These are phyloP conservation scores for Sabuloglossum arenarium DNA, from an alignment of 495 filamentous ascomycete genomes.

Conservation along the genomic window DNA sequence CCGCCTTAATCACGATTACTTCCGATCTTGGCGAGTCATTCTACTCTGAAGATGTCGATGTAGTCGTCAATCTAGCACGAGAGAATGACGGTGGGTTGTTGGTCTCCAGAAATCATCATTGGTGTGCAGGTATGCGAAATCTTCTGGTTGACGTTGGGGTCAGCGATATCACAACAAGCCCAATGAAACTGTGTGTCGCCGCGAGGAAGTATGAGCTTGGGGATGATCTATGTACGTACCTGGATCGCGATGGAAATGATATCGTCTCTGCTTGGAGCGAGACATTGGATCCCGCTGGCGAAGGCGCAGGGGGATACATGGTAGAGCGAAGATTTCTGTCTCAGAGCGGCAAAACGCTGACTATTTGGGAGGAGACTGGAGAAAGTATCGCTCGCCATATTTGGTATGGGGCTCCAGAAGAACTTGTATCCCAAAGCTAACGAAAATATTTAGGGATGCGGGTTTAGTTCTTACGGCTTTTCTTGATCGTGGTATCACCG, in stretches of 20 bases:
- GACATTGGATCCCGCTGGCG: slow-evolving; percentile 18
- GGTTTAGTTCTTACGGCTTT: slow-evolving; percentile 34
- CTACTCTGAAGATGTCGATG: slow-evolving; percentile 36
- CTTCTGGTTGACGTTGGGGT: slow-evolving; percentile 16
- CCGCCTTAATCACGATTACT: slow-evolving; percentile 54
- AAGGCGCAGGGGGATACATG: slow-evolving; percentile 22
- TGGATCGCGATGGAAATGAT: slow-evolving; percentile 15
- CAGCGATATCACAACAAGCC: neutral
- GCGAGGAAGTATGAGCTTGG: slow-evolving; percentile 6
- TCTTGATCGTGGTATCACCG: slow-evolving; percentile 14
- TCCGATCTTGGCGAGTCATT: slow-evolving; percentile 83
- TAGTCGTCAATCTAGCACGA: slow-evolving; percentile 16
- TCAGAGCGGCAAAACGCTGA: slow-evolving; percentile 11
- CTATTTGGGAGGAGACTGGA: slow-evolving; percentile 74
- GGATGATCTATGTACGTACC: slow-evolving; percentile 5
- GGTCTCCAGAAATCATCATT: slow-evolving; percentile 22
- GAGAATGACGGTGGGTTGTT: slow-evolving; percentile 22
- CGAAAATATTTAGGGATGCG: slow-evolving; percentile 34
- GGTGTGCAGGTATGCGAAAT: slow-evolving; percentile 33
- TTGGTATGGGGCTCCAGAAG: slow-evolving; percentile 36
- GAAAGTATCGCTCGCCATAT: slow-evolving; percentile 91
- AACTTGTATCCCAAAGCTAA: slow-evolving; percentile 4
- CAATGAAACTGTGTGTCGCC: neutral
- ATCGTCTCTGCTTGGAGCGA: slow-evolving; percentile 37
- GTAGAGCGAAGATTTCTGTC: slow-evolving; percentile 30